Base-by-base conservation (phyloP, 2,329 filamentous ascomycete genomes). In the Aspergillus caelatus region DNA sequence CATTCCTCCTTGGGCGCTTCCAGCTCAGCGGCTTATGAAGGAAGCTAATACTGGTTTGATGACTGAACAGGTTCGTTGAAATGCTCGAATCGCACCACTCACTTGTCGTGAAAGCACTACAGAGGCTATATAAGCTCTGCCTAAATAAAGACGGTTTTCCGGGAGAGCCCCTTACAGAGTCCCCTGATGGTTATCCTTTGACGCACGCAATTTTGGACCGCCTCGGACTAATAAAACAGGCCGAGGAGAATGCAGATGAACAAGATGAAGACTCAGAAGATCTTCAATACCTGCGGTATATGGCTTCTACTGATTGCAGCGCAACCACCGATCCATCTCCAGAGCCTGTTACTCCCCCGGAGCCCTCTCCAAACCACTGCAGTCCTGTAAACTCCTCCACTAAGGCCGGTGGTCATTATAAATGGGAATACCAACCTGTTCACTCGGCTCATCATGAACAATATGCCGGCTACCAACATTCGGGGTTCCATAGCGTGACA, bases 11-110 rank as follows among this genome's bases (percentile, higher is more conserved):
- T 36, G 19, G 36, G 52, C 39, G 7, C 12, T 34, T 19, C 34
- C 4, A 19, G 7, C 32, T 53, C 34, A 10, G 10, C 19, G 55
- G 26, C 41, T 34, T 16, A 11, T 12, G 34, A 39, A 45, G 21
- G 41, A 14, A 21, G 28, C 62, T 67, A 36, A 69, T 14, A 46
- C 30, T n/a, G 5, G 36, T 11, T 23, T 57, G n/a, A 28, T 14
- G 34, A 58, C 41, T 23, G 63, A 12, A 56, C 39, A 81, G 79
- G 55, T 81, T 80, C 50, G 79, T 81, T 43, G 78, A 81, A 62
- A 80, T 81, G 77, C 75, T 81, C 36, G 77, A 80, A 64, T 80
- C 78, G 7, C 77, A 80, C 36, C 78, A 80, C 62, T 78, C 77
- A 6, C 65, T 80, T 10, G 78, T 79, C 5, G 76, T 81, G 48